Conservation (phyloP, 805 yeast species). For the Saturnispora serradocipensis region DNA sequence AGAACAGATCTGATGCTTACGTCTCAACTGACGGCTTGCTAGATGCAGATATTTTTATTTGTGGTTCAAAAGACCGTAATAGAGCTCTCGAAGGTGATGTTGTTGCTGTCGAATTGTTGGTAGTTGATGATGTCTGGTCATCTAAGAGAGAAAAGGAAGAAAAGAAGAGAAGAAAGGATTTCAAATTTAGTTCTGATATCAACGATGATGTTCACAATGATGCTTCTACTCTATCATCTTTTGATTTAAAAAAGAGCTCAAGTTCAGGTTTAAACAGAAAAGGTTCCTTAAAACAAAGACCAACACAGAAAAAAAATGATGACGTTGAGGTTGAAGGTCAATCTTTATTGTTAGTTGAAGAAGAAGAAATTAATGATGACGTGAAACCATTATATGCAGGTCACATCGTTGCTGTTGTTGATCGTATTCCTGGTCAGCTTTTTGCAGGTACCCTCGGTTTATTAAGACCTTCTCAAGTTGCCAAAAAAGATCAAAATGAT, state of each 20-base stretch:
- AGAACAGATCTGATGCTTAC: conserved; percentile 95
- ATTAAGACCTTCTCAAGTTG: conserved; percentile 89
- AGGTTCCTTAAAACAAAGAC: conserved; percentile 89
- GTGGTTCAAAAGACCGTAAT: conserved; percentile 97
- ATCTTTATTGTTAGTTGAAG: conserved; percentile 81
- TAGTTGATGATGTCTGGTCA: conserved; percentile 97
- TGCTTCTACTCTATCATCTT: conserved; percentile 47
- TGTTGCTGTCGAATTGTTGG: conserved; percentile 89
- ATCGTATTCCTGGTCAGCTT: conserved; percentile 93
- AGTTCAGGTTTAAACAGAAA: conserved; percentile 46
- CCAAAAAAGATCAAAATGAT: conserved; percentile 44
- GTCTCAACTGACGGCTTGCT: conserved; percentile 94
- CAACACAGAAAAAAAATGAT: conserved; percentile 94
- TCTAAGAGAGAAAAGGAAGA: conserved; percentile 95
- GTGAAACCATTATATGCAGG: conserved; percentile 94
- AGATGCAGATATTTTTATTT: conserved; percentile 94
- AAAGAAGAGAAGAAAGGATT: conserved; percentile 67
- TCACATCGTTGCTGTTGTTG: conserved; percentile 96
- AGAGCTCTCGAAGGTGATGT: conserved; percentile 95
- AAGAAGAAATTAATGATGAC: conserved; percentile 90
- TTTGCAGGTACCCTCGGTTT: conserved; percentile 92
- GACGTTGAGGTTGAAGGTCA: conserved; percentile 99
- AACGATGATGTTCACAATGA: conserved; percentile 72
- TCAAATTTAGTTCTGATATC: conserved; percentile 29
- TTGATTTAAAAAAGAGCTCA: conserved; percentile 6